Base-by-base conservation (phyloP, 371 early-diverging fungal species). In the Apophysomyces ossiformis region DNA sequence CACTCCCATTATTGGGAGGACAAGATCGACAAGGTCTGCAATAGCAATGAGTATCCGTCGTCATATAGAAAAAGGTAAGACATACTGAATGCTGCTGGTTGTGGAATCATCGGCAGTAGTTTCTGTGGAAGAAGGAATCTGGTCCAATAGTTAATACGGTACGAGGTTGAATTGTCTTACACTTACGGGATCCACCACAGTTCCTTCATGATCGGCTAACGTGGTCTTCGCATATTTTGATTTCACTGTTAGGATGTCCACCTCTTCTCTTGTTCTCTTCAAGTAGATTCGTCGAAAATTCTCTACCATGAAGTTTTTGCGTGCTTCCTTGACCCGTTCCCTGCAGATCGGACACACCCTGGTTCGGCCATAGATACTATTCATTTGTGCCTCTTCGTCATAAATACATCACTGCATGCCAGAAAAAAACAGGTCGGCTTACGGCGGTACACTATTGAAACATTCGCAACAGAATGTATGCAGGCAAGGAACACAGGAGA, bases 401-500 rank as follows among this genome's bases (percentile, higher is more conserved):
- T 60, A 12, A 38, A 18, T n/a, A 60, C 4, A 41, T 41, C 13
- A 9, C 26, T 56, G 1, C 39, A 47, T 21, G 26, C n/a, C 32
- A 60, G 44, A 13, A 35, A n/a, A 61, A 46, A 4, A 0, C 6
- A 46, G 18, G 44, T 26, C 32, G n/a, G 18, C 21, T 64, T 43
- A 57, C 58, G 32, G 58, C 35, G 32, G 36, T 47, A 32, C 38
- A 8, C 35, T 32, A 50, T 38, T 38, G 6, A 66, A 47, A 58
- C 73, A 73, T 5, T 58, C 18, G 12, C 56, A 32, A 44, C 73
- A 73, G 26, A 67, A 73, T 1, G 70, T 73, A 44, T 73, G 73
- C 2, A 73, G 46, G n/a, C 73, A 73, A 18, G 73, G 73, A 15
- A 73, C 50, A 5, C 66, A 61, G 36, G 73, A 63, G n/a, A 70